These are phyloP conservation scores for Metarhizium sp. DNA, from an alignment of 2,329 filamentous ascomycete genomes.

Conservation along the genomic window DNA sequence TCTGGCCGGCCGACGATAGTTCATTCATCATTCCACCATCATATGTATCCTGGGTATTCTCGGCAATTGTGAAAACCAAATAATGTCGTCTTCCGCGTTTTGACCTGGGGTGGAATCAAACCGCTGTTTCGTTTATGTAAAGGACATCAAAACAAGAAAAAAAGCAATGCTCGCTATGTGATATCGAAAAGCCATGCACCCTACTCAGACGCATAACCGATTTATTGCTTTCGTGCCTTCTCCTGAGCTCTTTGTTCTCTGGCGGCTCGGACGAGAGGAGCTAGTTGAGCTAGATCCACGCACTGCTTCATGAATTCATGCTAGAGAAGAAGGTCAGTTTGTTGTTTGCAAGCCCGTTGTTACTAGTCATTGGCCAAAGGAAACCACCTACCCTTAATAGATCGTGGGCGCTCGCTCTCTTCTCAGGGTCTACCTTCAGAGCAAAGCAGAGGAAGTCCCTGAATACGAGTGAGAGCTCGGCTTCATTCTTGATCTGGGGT, in stretches of 20 bases:
- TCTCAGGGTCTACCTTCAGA: conserved; percentile 93
- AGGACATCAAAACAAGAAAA: neutral
- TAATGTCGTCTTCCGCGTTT: neutral
- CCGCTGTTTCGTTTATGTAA: neutral
- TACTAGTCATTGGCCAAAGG: neutral
- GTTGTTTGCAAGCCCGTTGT: neutral
- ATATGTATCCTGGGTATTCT: neutral
- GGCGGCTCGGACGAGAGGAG: conserved; percentile 79
- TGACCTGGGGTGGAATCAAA: neutral
- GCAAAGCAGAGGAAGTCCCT: conserved; percentile 88
- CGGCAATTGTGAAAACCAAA: conserved; percentile 1
- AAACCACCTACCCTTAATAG: conserved; percentile 65
- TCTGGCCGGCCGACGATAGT: neutral
- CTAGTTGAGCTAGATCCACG: conserved; percentile 65
- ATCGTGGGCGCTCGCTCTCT: conserved; percentile 90
- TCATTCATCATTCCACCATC: neutral
- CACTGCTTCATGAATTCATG: conserved; percentile 74
- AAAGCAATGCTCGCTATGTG: conserved; percentile 5
- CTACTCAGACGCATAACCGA: neutral
- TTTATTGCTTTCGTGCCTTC: conserved; percentile 54
- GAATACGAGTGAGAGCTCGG: conserved; percentile 72
- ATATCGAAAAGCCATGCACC: neutral
- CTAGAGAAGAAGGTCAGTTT: conserved; percentile 29
- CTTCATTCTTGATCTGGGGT: conserved; percentile 87
- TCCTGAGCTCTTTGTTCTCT: conserved; percentile 79